Percentiles rank a stretch among this genome's conserved stretches.
Conservation (phyloP, 257 asterid genomes). For the Dorcoceras hygrometricum region DNA sequence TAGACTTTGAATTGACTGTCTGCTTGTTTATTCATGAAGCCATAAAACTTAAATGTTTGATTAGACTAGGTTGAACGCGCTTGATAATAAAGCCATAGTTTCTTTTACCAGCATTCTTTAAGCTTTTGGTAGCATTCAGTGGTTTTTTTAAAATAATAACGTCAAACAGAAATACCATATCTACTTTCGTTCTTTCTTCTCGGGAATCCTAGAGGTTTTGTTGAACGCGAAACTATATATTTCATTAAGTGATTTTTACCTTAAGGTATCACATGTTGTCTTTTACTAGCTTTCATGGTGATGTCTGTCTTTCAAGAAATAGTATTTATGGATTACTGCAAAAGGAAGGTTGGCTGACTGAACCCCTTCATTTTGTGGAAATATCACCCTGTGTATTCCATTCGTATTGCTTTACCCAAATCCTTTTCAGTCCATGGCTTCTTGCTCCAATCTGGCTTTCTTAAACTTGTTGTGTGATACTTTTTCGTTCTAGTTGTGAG, state of each 20-base stretch:
- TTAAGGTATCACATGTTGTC: neutral
- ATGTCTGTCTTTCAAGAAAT: conserved; percentile 5
- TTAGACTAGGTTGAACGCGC: too few species aligned
- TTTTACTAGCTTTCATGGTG: conserved; percentile 11
- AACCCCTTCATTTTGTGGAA: neutral
- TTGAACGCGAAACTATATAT: neutral
- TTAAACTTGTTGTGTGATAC: neutral
- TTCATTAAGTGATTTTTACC: neutral
- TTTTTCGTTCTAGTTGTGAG: neutral
- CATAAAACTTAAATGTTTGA: too few species aligned
- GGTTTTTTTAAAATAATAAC: neutral
- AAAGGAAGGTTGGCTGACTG: neutral
- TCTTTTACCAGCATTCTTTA: too few species aligned
- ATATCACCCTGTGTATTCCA: too few species aligned
- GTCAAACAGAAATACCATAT: neutral
- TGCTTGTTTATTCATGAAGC: too few species aligned
- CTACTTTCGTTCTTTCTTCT: neutral
- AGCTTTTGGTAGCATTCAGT: too few species aligned
- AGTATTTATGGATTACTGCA: neutral
- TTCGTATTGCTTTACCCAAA: neutral
- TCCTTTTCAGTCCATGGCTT: neutral
- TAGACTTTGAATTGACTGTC: neutral
- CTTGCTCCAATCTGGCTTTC: neutral
- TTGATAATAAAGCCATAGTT: too few species aligned
- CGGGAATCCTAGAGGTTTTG: too few species aligned